phyloP scores from a whole-genome alignment of 148 eudicot genomes.

The Chenopodium quinoa region DNA sequence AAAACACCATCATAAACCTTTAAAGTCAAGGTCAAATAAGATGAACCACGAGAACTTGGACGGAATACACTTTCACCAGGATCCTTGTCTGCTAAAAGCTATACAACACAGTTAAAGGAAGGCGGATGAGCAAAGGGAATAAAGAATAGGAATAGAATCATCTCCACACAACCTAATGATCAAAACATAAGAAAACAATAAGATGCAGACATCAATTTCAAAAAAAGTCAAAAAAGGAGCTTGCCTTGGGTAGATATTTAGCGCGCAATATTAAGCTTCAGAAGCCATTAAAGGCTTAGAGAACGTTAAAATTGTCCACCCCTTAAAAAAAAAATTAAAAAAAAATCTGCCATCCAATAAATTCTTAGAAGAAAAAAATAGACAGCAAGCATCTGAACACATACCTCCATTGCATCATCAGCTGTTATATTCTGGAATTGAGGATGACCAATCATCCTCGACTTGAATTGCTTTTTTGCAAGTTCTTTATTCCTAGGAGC shows the following conservation, averaged over 20 bases:
- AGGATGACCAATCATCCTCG: constrained; percentile 93
- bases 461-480: constrained; percentile 84
- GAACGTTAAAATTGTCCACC: not conserved
- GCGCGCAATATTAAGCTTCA: too few relatives aligned
- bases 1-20: constrained; percentile 87
- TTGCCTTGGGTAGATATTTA: not conserved
- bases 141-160: not conserved
- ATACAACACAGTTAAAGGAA: constrained; percentile 21
- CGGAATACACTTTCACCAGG: constrained; percentile 91
- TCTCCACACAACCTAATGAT: not conserved
- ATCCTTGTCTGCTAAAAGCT: constrained; percentile 80
- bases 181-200: not conserved
- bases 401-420: constrained; percentile 91
- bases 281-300: too few relatives aligned
- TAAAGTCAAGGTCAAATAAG: constrained; percentile 75
- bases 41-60: constrained; percentile 93
- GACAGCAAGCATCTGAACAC: constrained; percentile 5
- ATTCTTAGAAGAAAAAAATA: not conserved
- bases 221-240: not conserved
- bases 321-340: not conserved
- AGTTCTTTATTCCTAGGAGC: constrained; percentile 80
- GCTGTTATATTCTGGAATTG: constrained; percentile 88
- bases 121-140: constrained; percentile 10
- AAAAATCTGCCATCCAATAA: not conserved
- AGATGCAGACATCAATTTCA: not conserved